Evolutionary conservation across 257 asterid genomes (phyloP), one percentile per base, ranked within the genome.

Genomic region (Penstemon davidsonii): DNA sequence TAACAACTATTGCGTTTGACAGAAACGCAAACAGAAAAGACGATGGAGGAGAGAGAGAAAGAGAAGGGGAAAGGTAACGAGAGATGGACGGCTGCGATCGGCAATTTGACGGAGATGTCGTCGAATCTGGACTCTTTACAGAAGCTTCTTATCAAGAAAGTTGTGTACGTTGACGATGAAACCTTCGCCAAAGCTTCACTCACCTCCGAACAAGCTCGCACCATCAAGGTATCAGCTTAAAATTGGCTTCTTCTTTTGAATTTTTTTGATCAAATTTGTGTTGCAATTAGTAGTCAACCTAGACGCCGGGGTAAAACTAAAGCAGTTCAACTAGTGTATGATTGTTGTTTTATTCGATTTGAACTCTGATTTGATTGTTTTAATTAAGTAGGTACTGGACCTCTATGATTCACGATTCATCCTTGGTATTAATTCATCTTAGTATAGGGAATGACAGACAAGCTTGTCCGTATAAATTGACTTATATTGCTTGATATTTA

Each of bases 41-140:
- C 60, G 44, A 82, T 86, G 92, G 89, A 71, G 69, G 94, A 73
- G 75, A 80, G 63, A 68, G 79, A 54, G 69, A 72, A 75, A 45
- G 87, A 64, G 64, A 86, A 80, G 80, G 93, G 66, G 75, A 86
- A 84, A 76, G 88, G 88, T 10, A 82, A 68, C 70, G 96, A 91
- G 79, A 83, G 95, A 85, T 94, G 98, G 99, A 77, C 81, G 72
- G 84, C 93, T 7, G 96, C 97, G 84, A 88, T 87, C 86, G 73
- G 90, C 73, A 94, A 94, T 83, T 60, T 94, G 9, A 73, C 92
- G 56, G 96, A 88, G 74, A 87, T 80, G 83, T 75, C 96, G 8
- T 69, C 86, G 70, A 87, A 87, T 83, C 86, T 94, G 57, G 93
- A 91, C 51, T 91, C 97, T 19, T 83, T 94, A 13, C 93, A 88